Conservation (phyloP, 345 rosid genomes). For the Boechera divaricarpa region DNA sequence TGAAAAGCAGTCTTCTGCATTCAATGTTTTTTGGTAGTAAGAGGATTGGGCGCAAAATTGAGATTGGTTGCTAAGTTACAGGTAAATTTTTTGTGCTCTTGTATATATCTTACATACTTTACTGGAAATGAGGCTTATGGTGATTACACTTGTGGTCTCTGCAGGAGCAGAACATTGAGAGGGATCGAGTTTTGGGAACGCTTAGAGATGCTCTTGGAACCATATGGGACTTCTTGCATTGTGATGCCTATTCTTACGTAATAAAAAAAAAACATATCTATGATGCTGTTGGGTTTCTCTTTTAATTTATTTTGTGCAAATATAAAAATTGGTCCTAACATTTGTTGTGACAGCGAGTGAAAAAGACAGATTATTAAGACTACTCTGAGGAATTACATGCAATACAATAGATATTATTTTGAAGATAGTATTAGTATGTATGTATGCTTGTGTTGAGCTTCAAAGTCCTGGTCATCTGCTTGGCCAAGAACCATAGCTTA, state of each 20-base stretch:
- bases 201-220: neutral
- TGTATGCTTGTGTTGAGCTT: too few relatives aligned
- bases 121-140: conserved; percentile 4
- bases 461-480: too few relatives aligned
- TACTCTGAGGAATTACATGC: too few relatives aligned
- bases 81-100: neutral
- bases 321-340: too few relatives aligned
- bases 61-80: conserved; percentile 34
- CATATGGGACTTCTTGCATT: conserved; percentile 30
- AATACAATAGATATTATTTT: too few relatives aligned
- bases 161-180: conserved; percentile 32
- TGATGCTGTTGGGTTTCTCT: conserved; percentile 9
- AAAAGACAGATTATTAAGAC: too few relatives aligned
- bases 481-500: too few relatives aligned
- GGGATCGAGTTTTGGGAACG: neutral
- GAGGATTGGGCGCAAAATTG: too few relatives aligned
- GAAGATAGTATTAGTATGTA: too few relatives aligned
- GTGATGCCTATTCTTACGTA: neutral
- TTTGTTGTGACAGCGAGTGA: too few relatives aligned
- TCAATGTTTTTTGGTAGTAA: too few relatives aligned
- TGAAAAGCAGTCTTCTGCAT: neutral
- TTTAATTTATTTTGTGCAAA: neutral
- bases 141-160: neutral
- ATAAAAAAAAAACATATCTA: neutral
- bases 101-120: neutral